Evolutionary conservation across 768 basidiomycete species (phyloP).

Genomic region (Neoboletus brunneissimus): DNA sequence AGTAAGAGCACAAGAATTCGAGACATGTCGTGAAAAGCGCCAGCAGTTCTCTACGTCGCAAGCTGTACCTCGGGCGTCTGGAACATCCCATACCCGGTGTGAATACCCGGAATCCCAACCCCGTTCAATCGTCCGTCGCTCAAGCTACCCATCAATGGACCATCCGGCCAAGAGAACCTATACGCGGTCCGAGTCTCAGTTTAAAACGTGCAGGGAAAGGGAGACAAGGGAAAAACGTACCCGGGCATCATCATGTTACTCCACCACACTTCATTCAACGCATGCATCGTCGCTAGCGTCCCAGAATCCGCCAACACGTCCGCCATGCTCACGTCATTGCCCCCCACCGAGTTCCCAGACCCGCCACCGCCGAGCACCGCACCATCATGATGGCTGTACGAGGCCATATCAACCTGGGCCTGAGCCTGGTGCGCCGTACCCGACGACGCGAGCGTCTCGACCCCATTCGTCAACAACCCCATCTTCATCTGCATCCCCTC

Average conservation of each 20-base stretch:
- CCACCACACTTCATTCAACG: conserved; percentile 73
- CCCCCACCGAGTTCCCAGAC: not conserved
- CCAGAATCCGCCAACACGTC: conserved; percentile 42
- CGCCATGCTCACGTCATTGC: conserved; percentile 24
- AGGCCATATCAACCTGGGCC: conserved; percentile 36
- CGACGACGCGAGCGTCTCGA: not conserved
- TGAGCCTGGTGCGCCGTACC: conserved; percentile 16
- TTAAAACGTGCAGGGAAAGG: too few relatives aligned
- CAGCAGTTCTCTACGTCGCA: conserved; percentile 25
- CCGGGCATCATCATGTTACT: conserved; percentile 85
- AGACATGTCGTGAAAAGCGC: too few relatives aligned
- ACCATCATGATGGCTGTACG: conserved; percentile 26
- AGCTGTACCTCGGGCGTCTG: conserved; percentile 22
- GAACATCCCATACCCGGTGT: conserved; percentile 20
- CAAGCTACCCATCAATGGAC: conserved; percentile 23
- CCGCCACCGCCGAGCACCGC: not conserved
- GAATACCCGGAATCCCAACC: conserved; percentile 17
- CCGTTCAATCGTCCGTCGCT: conserved; percentile 11
- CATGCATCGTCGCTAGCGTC: conserved; percentile 69
- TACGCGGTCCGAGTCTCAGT: not conserved
- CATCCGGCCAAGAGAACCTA: conserved; percentile 35
- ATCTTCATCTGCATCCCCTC: conserved; percentile 34
- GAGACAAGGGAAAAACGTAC: conserved; percentile 25
- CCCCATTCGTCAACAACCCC: too few relatives aligned
- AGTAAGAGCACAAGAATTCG: too few relatives aligned